Percentiles rank a stretch among this genome's conserved stretches.
Conservation (phyloP, 23 red algal species). For the Gracilaria vermiculophylla region DNA sequence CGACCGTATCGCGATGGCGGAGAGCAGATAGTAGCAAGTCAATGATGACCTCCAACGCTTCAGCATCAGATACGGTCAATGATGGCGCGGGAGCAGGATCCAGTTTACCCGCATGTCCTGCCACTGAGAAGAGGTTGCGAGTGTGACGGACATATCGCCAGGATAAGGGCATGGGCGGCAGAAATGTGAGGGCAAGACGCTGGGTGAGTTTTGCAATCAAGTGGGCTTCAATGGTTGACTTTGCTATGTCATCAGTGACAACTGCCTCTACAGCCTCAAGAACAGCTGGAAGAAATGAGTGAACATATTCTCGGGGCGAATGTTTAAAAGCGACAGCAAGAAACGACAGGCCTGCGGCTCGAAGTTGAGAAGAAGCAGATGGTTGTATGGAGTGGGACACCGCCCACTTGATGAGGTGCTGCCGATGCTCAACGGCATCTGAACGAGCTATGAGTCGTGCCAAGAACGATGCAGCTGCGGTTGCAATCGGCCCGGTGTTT, state of each 20-base stretch:
- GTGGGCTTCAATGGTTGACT: constrained; percentile 29
- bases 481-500: not conserved
- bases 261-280: not conserved
- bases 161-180: not conserved
- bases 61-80: constrained; percentile 1
- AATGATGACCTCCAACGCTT: constrained; percentile 52
- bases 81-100: not conserved
- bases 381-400: not conserved
- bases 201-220: constrained; percentile 38
- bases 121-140: not conserved
- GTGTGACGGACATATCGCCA: constrained; percentile 48
- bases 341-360: constrained; percentile 31
- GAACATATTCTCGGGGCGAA: constrained; percentile 42
- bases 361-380: not conserved
- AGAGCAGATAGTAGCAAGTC: constrained; percentile 60
- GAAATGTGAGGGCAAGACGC: constrained; percentile 42
- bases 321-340: constrained; percentile 62
- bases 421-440: constrained; percentile 15
- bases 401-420: constrained; percentile 11
- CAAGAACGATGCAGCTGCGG: constrained; percentile 26
- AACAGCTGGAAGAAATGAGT: not conserved
- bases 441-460: constrained; percentile 37
- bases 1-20: constrained; percentile 75
- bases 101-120: constrained; percentile 31
- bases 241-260: constrained; percentile 3